These are phyloP conservation scores for Paragyromitra xinjiangensis DNA, from an alignment of 495 filamentous ascomycete species.

Conservation along the genomic window DNA sequence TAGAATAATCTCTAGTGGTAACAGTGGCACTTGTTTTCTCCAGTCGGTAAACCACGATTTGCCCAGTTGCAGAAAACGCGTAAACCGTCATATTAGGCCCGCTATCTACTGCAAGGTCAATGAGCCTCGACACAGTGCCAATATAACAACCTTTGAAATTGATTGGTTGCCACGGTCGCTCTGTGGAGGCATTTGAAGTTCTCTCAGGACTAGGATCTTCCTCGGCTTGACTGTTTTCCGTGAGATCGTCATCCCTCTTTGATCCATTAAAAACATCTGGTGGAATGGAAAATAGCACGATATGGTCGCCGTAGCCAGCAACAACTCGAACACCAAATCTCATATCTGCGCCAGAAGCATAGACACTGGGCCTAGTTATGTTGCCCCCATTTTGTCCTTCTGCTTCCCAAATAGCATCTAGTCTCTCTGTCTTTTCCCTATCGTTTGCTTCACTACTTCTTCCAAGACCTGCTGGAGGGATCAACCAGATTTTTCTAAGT, in stretches of 20 bases:
- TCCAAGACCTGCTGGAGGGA: conserved; percentile 56
- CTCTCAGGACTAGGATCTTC: conserved; percentile 42
- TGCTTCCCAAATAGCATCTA: conserved; percentile 23
- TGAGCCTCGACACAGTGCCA: conserved; percentile 56
- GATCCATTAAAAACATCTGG: conserved; percentile 66
- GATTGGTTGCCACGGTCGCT: conserved; percentile 50
- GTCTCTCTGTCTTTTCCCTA: not conserved
- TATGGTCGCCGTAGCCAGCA: conserved; percentile 60
- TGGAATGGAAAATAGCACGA: conserved; percentile 71
- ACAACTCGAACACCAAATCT: conserved; percentile 70
- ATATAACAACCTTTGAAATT: conserved; percentile 59
- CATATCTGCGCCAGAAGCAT: conserved; percentile 69
- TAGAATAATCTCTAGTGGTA: conserved; percentile 7
- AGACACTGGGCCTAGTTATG: conserved; percentile 61
- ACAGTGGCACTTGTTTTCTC: conserved; percentile 50
- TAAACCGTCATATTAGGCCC: conserved; percentile 59
- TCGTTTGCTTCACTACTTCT: conserved; percentile 22
- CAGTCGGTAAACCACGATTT: conserved; percentile 57
- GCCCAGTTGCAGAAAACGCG: conserved; percentile 60
- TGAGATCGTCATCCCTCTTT: conserved; percentile 36
- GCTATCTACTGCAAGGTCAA: conserved; percentile 60
- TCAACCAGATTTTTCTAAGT: conserved; percentile 62
- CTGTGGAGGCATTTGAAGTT: conserved; percentile 1
- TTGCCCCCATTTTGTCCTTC: not conserved
- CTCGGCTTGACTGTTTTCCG: conserved; percentile 3